Base-by-base conservation (phyloP, 371 early-diverging fungal species). In the Smittium culicis region DNA sequence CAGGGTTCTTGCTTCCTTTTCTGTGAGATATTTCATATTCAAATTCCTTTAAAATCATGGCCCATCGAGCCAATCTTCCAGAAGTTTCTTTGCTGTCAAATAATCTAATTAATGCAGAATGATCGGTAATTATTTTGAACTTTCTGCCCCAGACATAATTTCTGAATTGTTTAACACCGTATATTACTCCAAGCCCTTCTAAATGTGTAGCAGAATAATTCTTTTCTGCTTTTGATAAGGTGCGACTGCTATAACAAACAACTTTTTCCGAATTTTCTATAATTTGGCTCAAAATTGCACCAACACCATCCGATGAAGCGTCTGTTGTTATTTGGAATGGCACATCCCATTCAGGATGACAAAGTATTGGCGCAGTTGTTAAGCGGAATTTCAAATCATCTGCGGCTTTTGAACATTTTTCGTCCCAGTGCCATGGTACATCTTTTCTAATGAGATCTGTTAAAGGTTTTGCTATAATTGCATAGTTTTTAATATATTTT, bases 191-290 rank as follows among this genome's bases (percentile, higher is more conserved):
- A 71, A 79, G 70, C 14, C 79, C 78, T 66, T 79, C 77, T 1
- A 79, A 81, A 5, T 80, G 79, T 77, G 67, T 79, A 1, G 75
- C 74, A 24, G 76, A 54, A 71, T 72, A 29, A 58, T 69, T 57
- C 24, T 31, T 25, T 30, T 24, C 0, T 68, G 68, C 66, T 70
- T 68, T 1, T 58, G 24, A 24, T 54, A 34, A 61, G 67, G 73
- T 33, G 64, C 62, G 67, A 64, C 0, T 56, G 64, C 0, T 67
- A 55, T 5, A 55, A 1, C 0, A 68, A 68, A 54, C 62, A 68
- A 24, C 31, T 27, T 28, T 57, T 63, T 16, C 60, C n/a, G 1
- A 5, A 2, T 29, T 45, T 65, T 29, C 58, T 3, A 58, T 35
- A 29, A 60, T 17, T 58, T 73, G 72, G 31, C 68, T 70, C 0